Percentiles rank a stretch among this genome's conserved stretches.
Conservation (phyloP, 257 asterid species). For the Eustoma russellianum region DNA sequence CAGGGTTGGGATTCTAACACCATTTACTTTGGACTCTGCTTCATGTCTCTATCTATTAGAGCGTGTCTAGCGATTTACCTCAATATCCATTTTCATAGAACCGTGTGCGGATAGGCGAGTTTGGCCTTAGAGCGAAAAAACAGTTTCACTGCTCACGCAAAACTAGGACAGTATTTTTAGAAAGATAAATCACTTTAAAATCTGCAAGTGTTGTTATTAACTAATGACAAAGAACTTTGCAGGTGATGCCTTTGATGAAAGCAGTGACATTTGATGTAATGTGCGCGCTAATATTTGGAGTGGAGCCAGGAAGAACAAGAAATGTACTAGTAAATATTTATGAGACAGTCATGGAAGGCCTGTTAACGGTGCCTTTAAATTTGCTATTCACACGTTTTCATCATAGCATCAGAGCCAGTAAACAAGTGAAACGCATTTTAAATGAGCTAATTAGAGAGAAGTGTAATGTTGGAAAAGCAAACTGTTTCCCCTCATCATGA, state of each 20-base stretch:
- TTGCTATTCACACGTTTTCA: conserved; percentile 12
- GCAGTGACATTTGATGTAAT: conserved; percentile 8
- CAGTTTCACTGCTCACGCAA: too few relatives aligned
- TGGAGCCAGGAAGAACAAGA: conserved; percentile 5
- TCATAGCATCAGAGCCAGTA: conserved; percentile 8
- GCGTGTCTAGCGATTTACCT: too few relatives aligned
- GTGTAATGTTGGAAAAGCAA: background rate
- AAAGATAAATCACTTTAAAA: too few relatives aligned
- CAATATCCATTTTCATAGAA: too few relatives aligned
- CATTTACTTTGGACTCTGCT: too few relatives aligned
- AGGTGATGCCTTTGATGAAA: conserved; percentile 14
- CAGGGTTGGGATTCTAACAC: too few relatives aligned
- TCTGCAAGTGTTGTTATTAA: too few relatives aligned
- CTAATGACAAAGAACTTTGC: background rate
- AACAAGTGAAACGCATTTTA: conserved; percentile 4
- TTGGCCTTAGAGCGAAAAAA: too few relatives aligned
- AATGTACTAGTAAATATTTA: conserved; percentile 1
- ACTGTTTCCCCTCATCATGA: background rate
- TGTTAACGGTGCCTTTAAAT: conserved; percentile 8
- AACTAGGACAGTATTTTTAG: too few relatives aligned
- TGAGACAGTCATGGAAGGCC: conserved; percentile 7
- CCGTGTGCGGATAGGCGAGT: too few relatives aligned
- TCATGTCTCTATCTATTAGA: too few relatives aligned
- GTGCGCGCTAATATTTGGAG: conserved; percentile 8
- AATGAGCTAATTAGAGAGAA: conserved; percentile 5